Conservation (phyloP, 768 basidiomycete genomes). For the Phaffia tasmanica region DNA sequence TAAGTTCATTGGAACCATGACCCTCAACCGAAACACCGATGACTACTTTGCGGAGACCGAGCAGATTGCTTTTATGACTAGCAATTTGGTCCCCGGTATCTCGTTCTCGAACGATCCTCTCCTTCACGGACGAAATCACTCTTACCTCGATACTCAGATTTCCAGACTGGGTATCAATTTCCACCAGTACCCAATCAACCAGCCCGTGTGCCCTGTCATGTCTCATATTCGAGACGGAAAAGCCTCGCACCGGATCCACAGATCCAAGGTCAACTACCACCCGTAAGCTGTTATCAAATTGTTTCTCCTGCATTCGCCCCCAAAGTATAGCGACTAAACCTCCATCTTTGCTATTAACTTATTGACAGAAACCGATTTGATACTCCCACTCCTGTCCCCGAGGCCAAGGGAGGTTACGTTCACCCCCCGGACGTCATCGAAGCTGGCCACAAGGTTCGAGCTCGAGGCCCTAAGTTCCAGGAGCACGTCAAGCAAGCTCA, state of each 20-base stretch:
- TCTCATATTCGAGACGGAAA: conserved; percentile 40
- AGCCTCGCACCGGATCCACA: conserved; percentile 26
- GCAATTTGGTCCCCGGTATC: conserved; percentile 45
- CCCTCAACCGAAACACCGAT: conserved; percentile 40
- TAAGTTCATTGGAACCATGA: conserved; percentile 61
- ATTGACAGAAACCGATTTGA: background rate
- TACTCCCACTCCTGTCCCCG: conserved; percentile 7
- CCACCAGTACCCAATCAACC: conserved; percentile 60
- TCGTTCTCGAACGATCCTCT: conserved; percentile 53
- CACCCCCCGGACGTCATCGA: conserved; percentile 10
- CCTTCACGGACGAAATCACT: conserved; percentile 59
- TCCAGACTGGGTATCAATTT: conserved; percentile 69
- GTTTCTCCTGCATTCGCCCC: background rate
- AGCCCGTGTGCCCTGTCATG: conserved; percentile 37
- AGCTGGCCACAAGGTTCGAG: conserved; percentile 48
- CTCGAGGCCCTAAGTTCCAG: conserved; percentile 48
- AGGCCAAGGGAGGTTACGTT: conserved; percentile 9
- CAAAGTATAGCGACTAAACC: background rate
- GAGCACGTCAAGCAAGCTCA: conserved; percentile 69
- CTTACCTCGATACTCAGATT: conserved; percentile 53
- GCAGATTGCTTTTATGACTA: conserved; percentile 78
- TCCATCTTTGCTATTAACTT: background rate
- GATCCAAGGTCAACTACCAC: conserved; percentile 55
- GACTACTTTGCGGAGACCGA: conserved; percentile 72
- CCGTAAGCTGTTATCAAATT: conserved; percentile 54